Evolutionary conservation across 306 rosid species (phyloP).

Genomic region (Gynostemma pentaphyllum): DNA sequence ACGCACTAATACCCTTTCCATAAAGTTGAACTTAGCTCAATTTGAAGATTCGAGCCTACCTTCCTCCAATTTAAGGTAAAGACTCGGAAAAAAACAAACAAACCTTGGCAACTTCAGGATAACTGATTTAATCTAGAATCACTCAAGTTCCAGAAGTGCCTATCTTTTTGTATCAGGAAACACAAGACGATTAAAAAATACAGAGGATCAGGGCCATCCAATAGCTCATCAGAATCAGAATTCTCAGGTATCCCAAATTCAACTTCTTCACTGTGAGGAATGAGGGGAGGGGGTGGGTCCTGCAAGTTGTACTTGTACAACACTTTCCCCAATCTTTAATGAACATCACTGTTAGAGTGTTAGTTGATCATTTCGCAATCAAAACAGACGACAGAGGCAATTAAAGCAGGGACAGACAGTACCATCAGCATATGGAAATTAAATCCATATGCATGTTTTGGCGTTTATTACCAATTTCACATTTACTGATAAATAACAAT

Average conservation of each 20-base stretch:
- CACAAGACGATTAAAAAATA: no score
- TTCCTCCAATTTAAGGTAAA: no score
- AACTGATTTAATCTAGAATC: not conserved
- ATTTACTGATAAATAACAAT: slow-evolving; percentile 47
- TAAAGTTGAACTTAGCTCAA: no score
- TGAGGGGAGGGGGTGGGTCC: slow-evolving; percentile 13
- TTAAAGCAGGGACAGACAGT: slow-evolving; percentile 6
- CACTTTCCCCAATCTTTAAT: slow-evolving; percentile 48
- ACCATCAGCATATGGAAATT: slow-evolving; percentile 6
- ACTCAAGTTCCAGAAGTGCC: no score
- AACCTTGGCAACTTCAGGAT: no score
- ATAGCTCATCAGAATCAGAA: no score
- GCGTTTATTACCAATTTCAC: slow-evolving; percentile 68
- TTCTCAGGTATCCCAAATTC: not conserved
- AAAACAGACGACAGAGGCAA: not conserved
- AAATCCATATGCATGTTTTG: not conserved
- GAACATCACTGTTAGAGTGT: slow-evolving; percentile 24
- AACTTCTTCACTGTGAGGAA: slow-evolving; percentile 1
- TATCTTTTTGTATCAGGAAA: not conserved
- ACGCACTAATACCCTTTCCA: no score
- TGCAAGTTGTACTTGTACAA: slow-evolving; percentile 37
- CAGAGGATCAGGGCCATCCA: no score
- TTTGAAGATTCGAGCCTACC: no score
- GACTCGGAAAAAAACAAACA: no score
- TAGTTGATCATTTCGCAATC: slow-evolving; percentile 32